phyloP scores from a whole-genome alignment of 768 basidiomycete genomes.

The Mycena indigotica region DNA sequence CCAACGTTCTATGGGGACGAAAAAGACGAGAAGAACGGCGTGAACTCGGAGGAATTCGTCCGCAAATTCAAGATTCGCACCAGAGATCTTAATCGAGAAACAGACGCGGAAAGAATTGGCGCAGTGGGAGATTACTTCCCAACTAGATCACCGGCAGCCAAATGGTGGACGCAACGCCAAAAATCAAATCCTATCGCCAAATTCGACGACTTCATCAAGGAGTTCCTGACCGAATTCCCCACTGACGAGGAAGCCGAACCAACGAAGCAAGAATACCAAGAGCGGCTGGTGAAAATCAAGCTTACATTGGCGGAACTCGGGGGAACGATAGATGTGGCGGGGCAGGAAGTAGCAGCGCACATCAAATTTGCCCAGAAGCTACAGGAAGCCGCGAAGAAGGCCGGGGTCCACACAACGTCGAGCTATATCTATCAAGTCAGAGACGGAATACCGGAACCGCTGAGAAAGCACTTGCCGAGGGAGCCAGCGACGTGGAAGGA shows the following conservation, averaged over 20 bases:
- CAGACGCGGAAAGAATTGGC: not conserved
- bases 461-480: conserved; percentile 2
- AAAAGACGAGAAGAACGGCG: not conserved
- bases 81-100: not conserved
- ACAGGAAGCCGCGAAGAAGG: conserved; percentile 1
- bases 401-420: not conserved
- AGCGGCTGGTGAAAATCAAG: conserved; percentile 12
- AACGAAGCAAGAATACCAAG: conserved; percentile 17
- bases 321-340: conserved; percentile 16
- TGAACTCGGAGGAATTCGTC: conserved; percentile 6
- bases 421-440: conserved; percentile 13
- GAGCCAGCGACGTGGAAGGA: not conserved
- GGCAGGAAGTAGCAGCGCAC: conserved; percentile 6
- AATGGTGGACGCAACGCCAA: conserved; percentile 3
- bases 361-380: conserved; percentile 14
- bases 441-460: conserved; percentile 5
- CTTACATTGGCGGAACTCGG: conserved; percentile 17
- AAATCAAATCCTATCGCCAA: not conserved
- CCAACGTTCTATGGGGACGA: conserved; percentile 13
- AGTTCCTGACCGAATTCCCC: conserved; percentile 4
- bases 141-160: conserved; percentile 6
- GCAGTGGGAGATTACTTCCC: conserved; percentile 11
- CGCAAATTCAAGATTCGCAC: conserved; percentile 10
- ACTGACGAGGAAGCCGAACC: conserved; percentile 1
- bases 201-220: not conserved